Conservation (phyloP, 2,329 filamentous ascomycete genomes). For the Raffaelea deltoideospora region DNA sequence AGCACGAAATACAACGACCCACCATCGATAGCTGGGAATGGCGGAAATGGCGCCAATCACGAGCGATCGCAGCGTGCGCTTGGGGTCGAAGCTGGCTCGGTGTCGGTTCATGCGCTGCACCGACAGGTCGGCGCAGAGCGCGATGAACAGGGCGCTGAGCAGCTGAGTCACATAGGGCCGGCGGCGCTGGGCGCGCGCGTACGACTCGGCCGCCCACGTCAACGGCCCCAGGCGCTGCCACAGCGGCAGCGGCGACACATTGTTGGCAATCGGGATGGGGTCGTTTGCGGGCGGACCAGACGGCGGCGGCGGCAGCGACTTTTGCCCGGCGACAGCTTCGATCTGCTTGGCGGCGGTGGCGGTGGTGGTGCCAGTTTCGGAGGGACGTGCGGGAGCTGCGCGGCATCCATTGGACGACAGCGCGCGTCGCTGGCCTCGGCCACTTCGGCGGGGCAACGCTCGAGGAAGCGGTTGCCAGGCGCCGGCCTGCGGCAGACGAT, state of each 20-base stretch:
- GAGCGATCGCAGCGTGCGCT: slow-evolving; percentile 55
- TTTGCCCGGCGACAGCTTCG: too few species aligned
- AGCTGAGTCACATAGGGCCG: slow-evolving; percentile 71
- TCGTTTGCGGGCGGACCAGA: slow-evolving; percentile 12
- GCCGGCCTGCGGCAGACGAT: too few species aligned
- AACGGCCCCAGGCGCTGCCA: slow-evolving; percentile 45
- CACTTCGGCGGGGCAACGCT: too few species aligned
- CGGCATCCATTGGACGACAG: too few species aligned
- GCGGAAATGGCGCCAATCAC: slow-evolving; percentile 57
- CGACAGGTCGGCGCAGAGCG: slow-evolving; percentile 60
- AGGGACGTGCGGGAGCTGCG: too few species aligned
- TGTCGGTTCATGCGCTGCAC: slow-evolving; percentile 52
- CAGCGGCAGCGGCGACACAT: slow-evolving; percentile 26
- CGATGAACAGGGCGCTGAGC: slow-evolving; percentile 60
- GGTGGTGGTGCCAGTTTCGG: background rate
- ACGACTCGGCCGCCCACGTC: slow-evolving; percentile 38
- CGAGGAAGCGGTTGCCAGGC: too few species aligned
- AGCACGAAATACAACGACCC: slow-evolving; percentile 13
- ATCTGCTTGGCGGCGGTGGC: background rate
- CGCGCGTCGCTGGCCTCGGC: too few species aligned
- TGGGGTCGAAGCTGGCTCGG: slow-evolving; percentile 45
- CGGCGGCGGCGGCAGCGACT: slow-evolving; percentile 8
- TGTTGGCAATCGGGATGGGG: slow-evolving; percentile 27
- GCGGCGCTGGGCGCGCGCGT: slow-evolving; percentile 54
- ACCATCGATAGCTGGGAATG: slow-evolving; percentile 77